A percentile compares a stretch with the other conserved stretches of the same genome.
phyloP scores from a whole-genome alignment of 345 rosid genomes.

The Cardamine chenopodiifolia region DNA sequence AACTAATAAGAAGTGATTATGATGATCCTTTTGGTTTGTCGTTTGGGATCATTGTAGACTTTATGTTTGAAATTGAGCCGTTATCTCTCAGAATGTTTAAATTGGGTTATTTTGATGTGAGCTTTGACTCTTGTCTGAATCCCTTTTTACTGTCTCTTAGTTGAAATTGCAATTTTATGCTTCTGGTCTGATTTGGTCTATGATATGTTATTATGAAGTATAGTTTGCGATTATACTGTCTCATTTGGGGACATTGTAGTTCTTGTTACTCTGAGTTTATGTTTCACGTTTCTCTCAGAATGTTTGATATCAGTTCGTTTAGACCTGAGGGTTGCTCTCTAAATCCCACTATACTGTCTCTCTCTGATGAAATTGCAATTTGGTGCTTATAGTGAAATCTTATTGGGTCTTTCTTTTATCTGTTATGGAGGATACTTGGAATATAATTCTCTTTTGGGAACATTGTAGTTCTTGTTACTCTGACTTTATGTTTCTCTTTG shows the following conservation, averaged over 20 bases:
- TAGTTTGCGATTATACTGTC: not conserved
- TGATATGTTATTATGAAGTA: not conserved
- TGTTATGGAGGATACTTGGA: not conserved
- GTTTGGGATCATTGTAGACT: no score
- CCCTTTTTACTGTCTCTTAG: not conserved
- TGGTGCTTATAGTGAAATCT: constrained; percentile 12
- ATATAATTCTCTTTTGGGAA: not conserved
- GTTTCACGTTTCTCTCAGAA: not conserved
- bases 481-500: not conserved
- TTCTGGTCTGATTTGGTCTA: no score
- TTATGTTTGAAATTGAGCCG: constrained; percentile 3
- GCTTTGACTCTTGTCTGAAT: not conserved
- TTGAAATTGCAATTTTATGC: constrained; percentile 14
- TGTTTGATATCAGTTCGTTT: not conserved
- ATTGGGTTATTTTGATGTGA: not conserved
- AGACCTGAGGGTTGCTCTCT: not conserved
- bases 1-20: constrained; percentile 44
- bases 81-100: no score
- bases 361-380: not conserved
- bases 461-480: not conserved
- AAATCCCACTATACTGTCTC: not conserved
- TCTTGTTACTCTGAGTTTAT: not conserved
- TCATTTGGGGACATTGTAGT: not conserved
- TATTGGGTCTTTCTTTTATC: constrained; percentile 8
- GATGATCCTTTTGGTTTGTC: not conserved